A percentile compares a stretch with the other conserved stretches of the same genome.
Evolutionary conservation across 2,329 filamentous ascomycete species (phyloP).

Genomic region (Verticillium nonalfalfae): DNA sequence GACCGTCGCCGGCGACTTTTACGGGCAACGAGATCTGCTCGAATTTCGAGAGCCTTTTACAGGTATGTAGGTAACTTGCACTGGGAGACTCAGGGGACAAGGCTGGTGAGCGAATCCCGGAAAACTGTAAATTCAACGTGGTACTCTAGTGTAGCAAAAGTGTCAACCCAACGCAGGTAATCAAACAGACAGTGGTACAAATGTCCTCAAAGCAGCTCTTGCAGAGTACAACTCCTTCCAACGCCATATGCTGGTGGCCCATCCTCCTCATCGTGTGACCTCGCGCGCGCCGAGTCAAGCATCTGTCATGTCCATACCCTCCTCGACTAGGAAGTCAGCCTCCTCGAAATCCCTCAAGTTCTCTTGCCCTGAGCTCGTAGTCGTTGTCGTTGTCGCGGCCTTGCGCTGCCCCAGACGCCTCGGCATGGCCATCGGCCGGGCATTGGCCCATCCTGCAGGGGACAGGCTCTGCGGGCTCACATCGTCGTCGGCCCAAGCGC

Average conservation of each 20-base stretch:
- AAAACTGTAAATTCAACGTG: neutral
- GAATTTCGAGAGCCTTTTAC: slow-evolving; percentile 62
- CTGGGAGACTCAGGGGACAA: neutral
- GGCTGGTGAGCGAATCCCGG: neutral
- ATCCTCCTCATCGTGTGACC: neutral
- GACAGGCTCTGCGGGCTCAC: slow-evolving; percentile 31
- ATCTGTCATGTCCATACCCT: slow-evolving; percentile 35
- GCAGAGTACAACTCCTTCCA: slow-evolving; percentile 8
- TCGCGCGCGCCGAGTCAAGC: slow-evolving; percentile 8
- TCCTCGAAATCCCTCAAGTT: slow-evolving; percentile 61
- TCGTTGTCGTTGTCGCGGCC: slow-evolving; percentile 6
- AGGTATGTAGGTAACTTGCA: slow-evolving; percentile 24
- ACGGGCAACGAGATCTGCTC: slow-evolving; percentile 81
- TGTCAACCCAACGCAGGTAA: neutral
- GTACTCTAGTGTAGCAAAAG: neutral
- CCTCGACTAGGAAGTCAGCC: slow-evolving; percentile 54
- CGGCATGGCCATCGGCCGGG: slow-evolving; percentile 44
- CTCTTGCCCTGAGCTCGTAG: slow-evolving; percentile 33
- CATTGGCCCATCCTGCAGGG: slow-evolving; percentile 28
- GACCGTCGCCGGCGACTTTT: slow-evolving; percentile 80
- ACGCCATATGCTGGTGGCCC: neutral
- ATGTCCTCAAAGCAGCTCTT: slow-evolving; percentile 14
- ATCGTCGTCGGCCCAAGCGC: slow-evolving; percentile 27
- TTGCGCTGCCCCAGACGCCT: slow-evolving; percentile 15
- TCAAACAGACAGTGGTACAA: neutral